phyloP scores from a whole-genome alignment of 2,329 filamentous ascomycete species.

The Fusarium avenaceum region DNA sequence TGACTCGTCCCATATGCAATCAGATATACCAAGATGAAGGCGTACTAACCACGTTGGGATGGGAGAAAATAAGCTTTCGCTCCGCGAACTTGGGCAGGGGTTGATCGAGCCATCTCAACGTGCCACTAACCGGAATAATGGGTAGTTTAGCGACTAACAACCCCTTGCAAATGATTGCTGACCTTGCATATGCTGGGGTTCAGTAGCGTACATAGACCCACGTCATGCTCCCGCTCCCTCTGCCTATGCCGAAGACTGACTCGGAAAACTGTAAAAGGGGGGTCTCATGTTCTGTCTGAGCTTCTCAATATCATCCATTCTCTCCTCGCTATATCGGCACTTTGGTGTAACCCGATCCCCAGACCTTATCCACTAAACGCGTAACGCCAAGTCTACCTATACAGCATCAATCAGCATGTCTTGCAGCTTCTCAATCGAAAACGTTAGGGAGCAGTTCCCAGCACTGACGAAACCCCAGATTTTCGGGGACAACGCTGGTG shows the following conservation, averaged over 20 bases:
- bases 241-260: neutral
- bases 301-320: neutral
- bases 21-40: neutral
- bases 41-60: neutral
- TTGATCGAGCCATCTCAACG: neutral
- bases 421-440: neutral
- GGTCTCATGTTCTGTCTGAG: neutral
- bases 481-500: slow-evolving; percentile 10
- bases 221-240: neutral
- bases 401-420: slow-evolving; percentile 2
- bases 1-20: no score
- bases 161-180: neutral
- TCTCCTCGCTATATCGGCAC: neutral
- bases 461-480: slow-evolving; percentile 1
- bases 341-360: neutral
- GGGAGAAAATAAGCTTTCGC: neutral
- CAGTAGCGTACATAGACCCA: no score
- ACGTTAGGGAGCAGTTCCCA: neutral
- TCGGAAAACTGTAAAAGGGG: neutral
- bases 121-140: no score
- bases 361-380: neutral
- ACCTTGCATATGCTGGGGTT: slow-evolving; percentile 4
- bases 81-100: neutral
- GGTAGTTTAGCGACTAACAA: no score
- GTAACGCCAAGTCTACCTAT: neutral